phyloP scores from a whole-genome alignment of 2,329 filamentous ascomycete species.

The Akanthomyces dipterigenus region DNA sequence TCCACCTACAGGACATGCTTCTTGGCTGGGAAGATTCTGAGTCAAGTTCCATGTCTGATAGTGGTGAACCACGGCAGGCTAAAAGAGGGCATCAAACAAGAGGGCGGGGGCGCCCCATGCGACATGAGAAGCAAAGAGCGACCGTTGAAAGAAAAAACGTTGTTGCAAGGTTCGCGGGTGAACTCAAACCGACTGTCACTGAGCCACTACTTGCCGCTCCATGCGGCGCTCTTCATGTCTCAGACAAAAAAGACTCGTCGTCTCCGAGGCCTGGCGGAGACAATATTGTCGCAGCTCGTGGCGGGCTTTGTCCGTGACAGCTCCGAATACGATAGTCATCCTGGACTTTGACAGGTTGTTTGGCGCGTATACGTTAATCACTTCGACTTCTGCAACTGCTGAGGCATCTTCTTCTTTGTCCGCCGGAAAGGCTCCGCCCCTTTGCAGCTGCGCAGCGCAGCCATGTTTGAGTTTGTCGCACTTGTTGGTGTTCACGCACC shows the following conservation, averaged over 20 bases:
- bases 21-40: background rate
- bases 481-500: background rate
- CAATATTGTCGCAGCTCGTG: conserved; percentile 1
- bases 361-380: background rate
- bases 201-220: background rate
- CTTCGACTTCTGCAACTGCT: background rate
- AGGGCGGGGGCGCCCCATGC: no score
- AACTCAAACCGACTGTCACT: background rate
- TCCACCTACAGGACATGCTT: background rate
- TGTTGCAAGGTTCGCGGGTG: background rate
- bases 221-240: background rate
- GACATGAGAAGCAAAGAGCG: no score
- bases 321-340: background rate
- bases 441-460: background rate
- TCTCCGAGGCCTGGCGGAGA: conserved; percentile 1
- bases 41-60: background rate
- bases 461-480: background rate
- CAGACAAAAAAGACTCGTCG: background rate
- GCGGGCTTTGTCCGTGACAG: background rate
- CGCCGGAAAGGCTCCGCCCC: background rate
- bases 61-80: background rate
- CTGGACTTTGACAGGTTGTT: no score
- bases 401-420: background rate
- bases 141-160: background rate
- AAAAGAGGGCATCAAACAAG: background rate